Conservation (phyloP, 1,284 basidiomycete species). For the Kwoniella shivajii region DNA sequence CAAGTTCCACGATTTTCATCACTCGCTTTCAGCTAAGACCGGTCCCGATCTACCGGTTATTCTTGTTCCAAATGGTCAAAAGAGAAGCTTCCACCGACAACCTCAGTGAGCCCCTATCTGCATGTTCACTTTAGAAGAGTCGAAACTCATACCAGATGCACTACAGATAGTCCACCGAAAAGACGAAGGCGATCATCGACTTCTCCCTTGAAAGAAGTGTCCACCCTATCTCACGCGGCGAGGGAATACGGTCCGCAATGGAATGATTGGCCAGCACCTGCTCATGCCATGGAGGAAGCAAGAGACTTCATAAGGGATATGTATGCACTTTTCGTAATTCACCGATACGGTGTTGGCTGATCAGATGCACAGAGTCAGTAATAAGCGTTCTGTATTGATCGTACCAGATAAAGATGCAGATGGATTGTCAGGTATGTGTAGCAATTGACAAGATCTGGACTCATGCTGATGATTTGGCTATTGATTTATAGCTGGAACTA, state of each 20-base stretch:
- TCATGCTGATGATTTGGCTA: neutral
- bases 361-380: constrained; percentile 20
- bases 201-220: neutral
- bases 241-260: constrained; percentile 29
- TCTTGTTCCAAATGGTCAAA: constrained; percentile 1
- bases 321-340: constrained; percentile 18
- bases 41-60: neutral
- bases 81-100: neutral
- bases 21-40: neutral
- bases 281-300: constrained; percentile 27
- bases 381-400: constrained; percentile 33
- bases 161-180: constrained; percentile 1
- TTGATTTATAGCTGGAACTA: constrained; percentile 33
- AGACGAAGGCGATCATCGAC: constrained; percentile 1
- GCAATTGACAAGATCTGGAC: neutral
- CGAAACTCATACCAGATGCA: neutral
- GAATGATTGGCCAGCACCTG: constrained; percentile 44
- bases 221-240: constrained; percentile 3
- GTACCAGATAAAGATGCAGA: constrained; percentile 51
- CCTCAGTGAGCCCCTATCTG: neutral
- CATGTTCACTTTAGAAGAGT: neutral
- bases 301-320: constrained; percentile 39
- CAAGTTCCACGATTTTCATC: neutral
- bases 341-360: neutral
- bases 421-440: constrained; percentile 35